phyloP scores from a whole-genome alignment of 352 stramenopile genomes.

The Phytophthora ramorum region DNA sequence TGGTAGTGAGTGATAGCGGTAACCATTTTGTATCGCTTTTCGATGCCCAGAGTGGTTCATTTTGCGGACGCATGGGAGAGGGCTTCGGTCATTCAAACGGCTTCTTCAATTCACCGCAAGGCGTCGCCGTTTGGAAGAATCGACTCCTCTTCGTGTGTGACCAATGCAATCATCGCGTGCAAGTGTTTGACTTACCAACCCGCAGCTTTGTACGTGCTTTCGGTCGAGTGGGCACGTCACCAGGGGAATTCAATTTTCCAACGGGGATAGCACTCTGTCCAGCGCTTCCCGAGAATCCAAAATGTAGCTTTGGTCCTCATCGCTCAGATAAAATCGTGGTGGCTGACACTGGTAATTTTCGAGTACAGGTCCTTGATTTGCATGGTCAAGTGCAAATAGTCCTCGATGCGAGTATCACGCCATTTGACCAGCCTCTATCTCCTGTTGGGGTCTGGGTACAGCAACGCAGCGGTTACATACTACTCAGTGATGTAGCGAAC shows the following conservation, averaged over 20 bases:
- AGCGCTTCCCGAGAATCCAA: constrained; percentile 34
- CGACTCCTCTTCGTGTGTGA: constrained; percentile 61
- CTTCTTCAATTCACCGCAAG: constrained; percentile 65
- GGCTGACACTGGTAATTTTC: constrained; percentile 58
- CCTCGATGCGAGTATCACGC: constrained; percentile 44
- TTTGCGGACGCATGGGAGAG: constrained; percentile 47
- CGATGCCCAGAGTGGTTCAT: constrained; percentile 41
- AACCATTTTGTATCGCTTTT: constrained; percentile 75
- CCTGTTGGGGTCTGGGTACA: constrained; percentile 51
- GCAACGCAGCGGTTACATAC: constrained; percentile 54
- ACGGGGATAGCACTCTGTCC: constrained; percentile 49
- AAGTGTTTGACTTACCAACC: constrained; percentile 56
- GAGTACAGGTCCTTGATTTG: constrained; percentile 57
- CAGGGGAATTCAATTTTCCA: constrained; percentile 62
- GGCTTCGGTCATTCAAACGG: constrained; percentile 62
- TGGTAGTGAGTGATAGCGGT: constrained; percentile 65
- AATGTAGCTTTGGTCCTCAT: constrained; percentile 61
- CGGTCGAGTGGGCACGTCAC: constrained; percentile 36
- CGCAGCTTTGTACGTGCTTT: constrained; percentile 35
- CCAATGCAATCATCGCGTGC: constrained; percentile 74
- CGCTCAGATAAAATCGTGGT: constrained; percentile 61
- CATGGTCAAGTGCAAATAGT: constrained; percentile 40
- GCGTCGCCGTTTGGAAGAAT: constrained; percentile 52
- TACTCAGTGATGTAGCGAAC: constrained; percentile 55
- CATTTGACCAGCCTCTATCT: constrained; percentile 53